Evolutionary conservation across 345 rosid genomes (phyloP), one percentile per base, ranked within the genome.

Genomic region (Arabidopsis arenosa): DNA sequence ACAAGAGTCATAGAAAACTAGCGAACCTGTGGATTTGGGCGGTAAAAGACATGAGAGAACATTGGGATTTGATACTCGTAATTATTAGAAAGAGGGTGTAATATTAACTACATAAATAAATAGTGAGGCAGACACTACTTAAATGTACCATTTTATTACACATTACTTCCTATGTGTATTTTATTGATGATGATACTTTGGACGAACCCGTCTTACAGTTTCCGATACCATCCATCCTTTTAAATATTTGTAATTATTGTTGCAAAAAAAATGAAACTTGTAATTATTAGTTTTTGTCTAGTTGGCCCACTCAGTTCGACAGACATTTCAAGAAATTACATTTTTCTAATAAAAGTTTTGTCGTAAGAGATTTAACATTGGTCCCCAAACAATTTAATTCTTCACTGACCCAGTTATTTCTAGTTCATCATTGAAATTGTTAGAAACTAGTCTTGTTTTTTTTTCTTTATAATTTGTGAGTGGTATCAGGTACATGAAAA

Each of bases 31-130:
- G 44, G 75, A 47, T 63, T 30, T 56, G 47, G 67, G 72, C 71
- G 80, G 67, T 65, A 77, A 70, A 64, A 77, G 80, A 78, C 36
- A 64, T 57, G 80, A 23, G 32, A 14, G 7, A 30, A 56, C 77
- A 59, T 78, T 8, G 81, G 73, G 73, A 78, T 78, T 78, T 78
- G 81, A 8, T 49, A 56, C 15, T 65, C 40, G 57, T 77, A 57
- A 65, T 71, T 57, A 71, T 71, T 72, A 77, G 73, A 63, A 55
- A 77, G 80, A 77, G 4, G 30, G 48, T 8, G 77, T 48, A 71
- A 45, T 45, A 71, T 71, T 71, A 12, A 44, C 14, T 32, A 70
- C 60, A n/a, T 11, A 63, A 23, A 36, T 70, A 72, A 57, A 72
- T 78, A 72, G 39, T 35, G 68, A 64, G n/a, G 49, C 81, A 66